Conservation (phyloP, 805 yeast species). For the Kodamaea kaohsiungensis region DNA sequence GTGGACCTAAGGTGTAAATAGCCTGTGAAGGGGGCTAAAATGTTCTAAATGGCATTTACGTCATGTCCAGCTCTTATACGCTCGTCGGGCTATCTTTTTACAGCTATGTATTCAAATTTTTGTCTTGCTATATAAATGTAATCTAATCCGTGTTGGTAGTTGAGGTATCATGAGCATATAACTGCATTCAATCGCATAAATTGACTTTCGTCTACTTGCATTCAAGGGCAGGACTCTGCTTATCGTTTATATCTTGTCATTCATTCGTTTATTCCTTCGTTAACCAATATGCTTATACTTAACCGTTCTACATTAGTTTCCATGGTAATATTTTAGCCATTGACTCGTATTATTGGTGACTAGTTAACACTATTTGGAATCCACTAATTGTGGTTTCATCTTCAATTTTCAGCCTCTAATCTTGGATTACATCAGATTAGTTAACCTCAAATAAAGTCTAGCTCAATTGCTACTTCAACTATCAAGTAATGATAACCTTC, state of each 20-base stretch:
- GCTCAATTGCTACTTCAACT: no score
- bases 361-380: no score
- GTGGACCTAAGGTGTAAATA: background rate
- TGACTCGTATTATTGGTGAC: no score
- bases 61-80: background rate
- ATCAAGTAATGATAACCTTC: no score
- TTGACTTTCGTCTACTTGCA: background rate
- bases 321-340: background rate
- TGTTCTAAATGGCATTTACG: background rate
- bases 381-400: no score
- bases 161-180: background rate
- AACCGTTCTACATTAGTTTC: background rate
- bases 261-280: background rate
- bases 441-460: no score
- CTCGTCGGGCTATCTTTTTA: background rate
- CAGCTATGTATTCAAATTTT: background rate
- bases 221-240: background rate
- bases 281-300: no score
- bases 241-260: background rate
- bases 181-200: background rate
- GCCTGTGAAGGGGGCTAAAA: background rate
- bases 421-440: no score
- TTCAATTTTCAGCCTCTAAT: no score
- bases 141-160: background rate
- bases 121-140: background rate